Conservation (phyloP, 305 asterid genomes). For the Fraxinus greggii region DNA sequence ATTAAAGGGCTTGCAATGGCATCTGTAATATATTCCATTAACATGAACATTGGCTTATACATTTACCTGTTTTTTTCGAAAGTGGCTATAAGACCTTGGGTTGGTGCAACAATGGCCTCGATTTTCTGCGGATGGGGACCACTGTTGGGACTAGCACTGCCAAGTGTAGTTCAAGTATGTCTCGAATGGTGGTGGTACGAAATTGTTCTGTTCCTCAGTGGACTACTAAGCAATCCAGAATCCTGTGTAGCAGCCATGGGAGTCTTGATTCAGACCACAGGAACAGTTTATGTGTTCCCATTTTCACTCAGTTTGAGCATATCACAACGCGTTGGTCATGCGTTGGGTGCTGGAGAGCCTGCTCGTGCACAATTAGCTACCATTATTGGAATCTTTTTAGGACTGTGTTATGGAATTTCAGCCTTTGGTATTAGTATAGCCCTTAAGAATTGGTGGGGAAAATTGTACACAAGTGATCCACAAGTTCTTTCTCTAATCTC, state of each 20-base stretch:
- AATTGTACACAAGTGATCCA: conserved; percentile 51
- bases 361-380: conserved; percentile 56
- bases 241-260: conserved; percentile 85
- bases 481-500: conserved; percentile 49
- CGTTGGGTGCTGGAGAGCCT: conserved; percentile 65
- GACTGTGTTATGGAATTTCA: conserved; percentile 41
- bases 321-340: conserved; percentile 76
- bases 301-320: conserved; percentile 61
- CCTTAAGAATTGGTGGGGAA: conserved; percentile 54
- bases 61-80: conserved; percentile 45
- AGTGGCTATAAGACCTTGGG: conserved; percentile 69
- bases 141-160: conserved; percentile 55
- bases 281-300: conserved; percentile 61
- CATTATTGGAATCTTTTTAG: conserved; percentile 39
- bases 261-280: conserved; percentile 67
- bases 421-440: conserved; percentile 50
- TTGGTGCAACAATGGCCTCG: conserved; percentile 38
- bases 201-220: conserved; percentile 65
- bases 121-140: conserved; percentile 67
- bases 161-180: conserved; percentile 64
- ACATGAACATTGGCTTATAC: conserved; percentile 55
- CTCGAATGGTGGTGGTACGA: conserved; percentile 96
- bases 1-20: conserved; percentile 71
- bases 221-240: conserved; percentile 52
- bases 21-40: conserved; percentile 51